A percentile compares a stretch with the other conserved stretches of the same genome.
These are phyloP conservation scores for Niebla homalea DNA, from an alignment of 495 filamentous ascomycete species.

Conservation along the genomic window DNA sequence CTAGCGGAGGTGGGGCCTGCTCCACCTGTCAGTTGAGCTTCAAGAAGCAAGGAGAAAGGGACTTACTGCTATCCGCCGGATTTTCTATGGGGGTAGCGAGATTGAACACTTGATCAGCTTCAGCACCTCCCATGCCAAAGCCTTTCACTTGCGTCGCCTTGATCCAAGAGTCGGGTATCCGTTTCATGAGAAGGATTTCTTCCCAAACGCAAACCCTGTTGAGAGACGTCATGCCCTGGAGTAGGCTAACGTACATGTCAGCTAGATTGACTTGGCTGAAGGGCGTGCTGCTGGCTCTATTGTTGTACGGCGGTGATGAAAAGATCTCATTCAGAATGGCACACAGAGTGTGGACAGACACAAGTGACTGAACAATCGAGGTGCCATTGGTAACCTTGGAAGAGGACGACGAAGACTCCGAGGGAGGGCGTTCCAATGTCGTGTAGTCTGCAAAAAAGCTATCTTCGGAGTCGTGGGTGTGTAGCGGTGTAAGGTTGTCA, in stretches of 20 bases:
- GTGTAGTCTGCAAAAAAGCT: constrained; percentile 58
- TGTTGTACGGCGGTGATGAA: constrained; percentile 48
- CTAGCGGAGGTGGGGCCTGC: not conserved
- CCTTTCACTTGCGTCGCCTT: constrained; percentile 44
- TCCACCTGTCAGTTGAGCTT: not conserved
- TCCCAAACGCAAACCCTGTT: constrained; percentile 72
- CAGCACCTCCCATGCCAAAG: constrained; percentile 31
- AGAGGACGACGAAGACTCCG: constrained; percentile 11
- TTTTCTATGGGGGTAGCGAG: constrained; percentile 1
- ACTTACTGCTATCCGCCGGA: not conserved
- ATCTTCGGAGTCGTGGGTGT: constrained; percentile 31
- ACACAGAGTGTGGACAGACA: constrained; percentile 58
- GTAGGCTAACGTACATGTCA: constrained; percentile 58
- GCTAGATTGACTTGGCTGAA: constrained; percentile 65
- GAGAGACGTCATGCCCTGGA: constrained; percentile 59
- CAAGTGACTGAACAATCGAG: constrained; percentile 58
- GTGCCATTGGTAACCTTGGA: constrained; percentile 45
- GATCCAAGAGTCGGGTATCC: constrained; percentile 53
- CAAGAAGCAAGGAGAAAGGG: not conserved
- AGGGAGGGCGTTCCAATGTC: constrained; percentile 21
- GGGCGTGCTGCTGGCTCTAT: constrained; percentile 40
- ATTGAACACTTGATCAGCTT: constrained; percentile 28
- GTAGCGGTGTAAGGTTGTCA: constrained; percentile 52
- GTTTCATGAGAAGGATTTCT: constrained; percentile 58
- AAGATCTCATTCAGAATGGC: constrained; percentile 62